Evolutionary conservation across 1,139 yeast species (phyloP).

Genomic region (Debaryomyces sp.): DNA sequence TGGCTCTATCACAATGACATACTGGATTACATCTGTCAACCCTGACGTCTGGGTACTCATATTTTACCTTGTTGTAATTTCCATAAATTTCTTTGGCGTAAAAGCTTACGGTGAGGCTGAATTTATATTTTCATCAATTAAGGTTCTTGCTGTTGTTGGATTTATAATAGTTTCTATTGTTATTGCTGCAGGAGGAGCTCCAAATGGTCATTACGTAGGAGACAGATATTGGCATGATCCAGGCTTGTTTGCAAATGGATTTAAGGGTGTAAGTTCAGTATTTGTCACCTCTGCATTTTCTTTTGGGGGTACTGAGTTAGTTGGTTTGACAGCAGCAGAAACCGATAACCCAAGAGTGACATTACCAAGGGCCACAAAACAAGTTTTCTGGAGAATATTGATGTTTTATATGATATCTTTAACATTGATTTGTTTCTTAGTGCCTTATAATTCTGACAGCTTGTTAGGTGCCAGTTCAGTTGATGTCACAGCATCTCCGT

Average conservation of each 20-base stretch:
- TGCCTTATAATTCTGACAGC: slow-evolving; percentile 27
- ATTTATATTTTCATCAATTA: slow-evolving; percentile 32
- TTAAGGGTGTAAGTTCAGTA: slow-evolving; percentile 45
- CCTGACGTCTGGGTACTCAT: slow-evolving; percentile 37
- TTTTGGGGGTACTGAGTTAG: slow-evolving; percentile 45
- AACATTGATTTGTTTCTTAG: slow-evolving; percentile 35
- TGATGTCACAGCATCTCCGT: slow-evolving; percentile 49
- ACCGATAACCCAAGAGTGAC: slow-evolving; percentile 41
- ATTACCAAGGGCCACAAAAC: slow-evolving; percentile 44
- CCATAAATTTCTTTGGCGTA: slow-evolving; percentile 38
- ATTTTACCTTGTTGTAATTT: slow-evolving; percentile 29
- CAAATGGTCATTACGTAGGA: slow-evolving; percentile 27
- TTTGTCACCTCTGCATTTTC: slow-evolving; percentile 46
- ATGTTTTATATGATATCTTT: slow-evolving; percentile 37
- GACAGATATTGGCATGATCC: slow-evolving; percentile 34
- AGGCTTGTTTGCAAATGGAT: slow-evolving; percentile 40
- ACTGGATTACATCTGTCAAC: slow-evolving; percentile 31
- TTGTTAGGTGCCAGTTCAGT: slow-evolving; percentile 31
- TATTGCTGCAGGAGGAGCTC: slow-evolving; percentile 37
- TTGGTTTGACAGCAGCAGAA: slow-evolving; percentile 46
- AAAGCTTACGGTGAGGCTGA: slow-evolving; percentile 40
- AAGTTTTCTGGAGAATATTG: slow-evolving; percentile 39
- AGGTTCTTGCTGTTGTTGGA: slow-evolving; percentile 35
- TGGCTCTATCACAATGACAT: slow-evolving; percentile 33
- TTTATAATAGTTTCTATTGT: slow-evolving; percentile 34